These are phyloP conservation scores for Byssothecium circinans DNA, from an alignment of 2,329 filamentous ascomycete species.

Conservation along the genomic window DNA sequence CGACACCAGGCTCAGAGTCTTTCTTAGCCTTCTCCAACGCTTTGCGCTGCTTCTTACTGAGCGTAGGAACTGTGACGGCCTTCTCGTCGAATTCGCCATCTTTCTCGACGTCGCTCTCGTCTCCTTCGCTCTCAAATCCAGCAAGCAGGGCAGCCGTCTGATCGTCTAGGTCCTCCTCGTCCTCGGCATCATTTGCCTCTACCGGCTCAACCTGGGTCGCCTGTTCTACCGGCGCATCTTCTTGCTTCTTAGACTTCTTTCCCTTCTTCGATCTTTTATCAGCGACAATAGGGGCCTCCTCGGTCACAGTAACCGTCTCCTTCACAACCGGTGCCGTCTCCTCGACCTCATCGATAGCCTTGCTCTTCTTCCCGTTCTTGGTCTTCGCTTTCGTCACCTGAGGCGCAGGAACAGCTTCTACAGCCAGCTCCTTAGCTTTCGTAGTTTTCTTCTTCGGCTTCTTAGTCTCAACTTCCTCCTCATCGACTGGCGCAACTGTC, in stretches of 20 bases:
- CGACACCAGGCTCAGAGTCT: slow-evolving; percentile 68
- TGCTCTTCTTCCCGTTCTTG: slow-evolving; percentile 4
- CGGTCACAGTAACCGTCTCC: neutral
- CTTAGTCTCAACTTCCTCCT: slow-evolving; percentile 2
- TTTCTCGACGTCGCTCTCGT: slow-evolving; percentile 44
- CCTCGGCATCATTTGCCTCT: slow-evolving; percentile 25
- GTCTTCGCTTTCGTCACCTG: slow-evolving; percentile 6
- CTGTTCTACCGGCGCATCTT: slow-evolving; percentile 22
- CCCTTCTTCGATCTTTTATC: slow-evolving; percentile 25
- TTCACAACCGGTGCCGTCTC: neutral
- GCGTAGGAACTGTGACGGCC: slow-evolving; percentile 33
- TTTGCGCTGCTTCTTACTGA: slow-evolving; percentile 37
- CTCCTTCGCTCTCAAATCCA: slow-evolving; percentile 53
- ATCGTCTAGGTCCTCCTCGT: slow-evolving; percentile 44
- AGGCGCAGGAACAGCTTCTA: neutral
- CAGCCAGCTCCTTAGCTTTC: slow-evolving; percentile 5
- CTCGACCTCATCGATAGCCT: slow-evolving; percentile 1
- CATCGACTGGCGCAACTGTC: slow-evolving; percentile 28
- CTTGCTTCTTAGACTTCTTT: slow-evolving; percentile 23
- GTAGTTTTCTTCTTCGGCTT: slow-evolving; percentile 13
- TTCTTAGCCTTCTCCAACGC: slow-evolving; percentile 55
- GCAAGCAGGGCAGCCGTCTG: slow-evolving; percentile 55
- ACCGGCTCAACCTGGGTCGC: slow-evolving; percentile 15
- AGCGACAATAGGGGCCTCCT: neutral
- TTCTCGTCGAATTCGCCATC: slow-evolving; percentile 45